Base-by-base conservation (phyloP, 75 land plant genomes). In the Selaginella tamariscina region DNA sequence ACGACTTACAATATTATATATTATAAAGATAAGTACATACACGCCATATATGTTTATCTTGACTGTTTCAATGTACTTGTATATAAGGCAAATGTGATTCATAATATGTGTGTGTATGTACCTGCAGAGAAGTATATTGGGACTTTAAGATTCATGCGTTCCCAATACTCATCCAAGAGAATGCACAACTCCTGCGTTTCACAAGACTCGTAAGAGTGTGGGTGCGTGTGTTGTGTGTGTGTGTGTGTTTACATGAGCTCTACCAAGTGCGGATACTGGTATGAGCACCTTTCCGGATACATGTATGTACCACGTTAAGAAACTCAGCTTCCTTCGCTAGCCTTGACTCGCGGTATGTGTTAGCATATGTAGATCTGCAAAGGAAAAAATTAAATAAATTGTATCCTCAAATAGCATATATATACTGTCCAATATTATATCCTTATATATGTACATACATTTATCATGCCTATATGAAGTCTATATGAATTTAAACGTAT, bases 241-340 rank as follows among this genome's bases (percentile, higher is more conserved):
- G n/a, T n/a, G n/a, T n/a, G n/a, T n/a, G n/a, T 33, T 15, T 65
- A 95, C 99, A 96, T 95, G 99, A 66, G 99, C 99, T 75, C 99
- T 84, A 57, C 99, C 99, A 33, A 95, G 71, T 23, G 99, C 99
- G 81, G 87, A 91, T 55, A 89, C 82, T 68, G 99, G 99, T 68
- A 95, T 91, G 2, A 95, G 82, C 70, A 95, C 99, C 99, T 55
- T 68, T 78, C 32, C 84, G 82, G 44, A 95, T 79, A 83, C 99
- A 95, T 2, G 76, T 84, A 65, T 95, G 99, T 64, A 95, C 99
- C 49, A 84, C 89, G 76, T 87, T 83, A 24, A 95, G 79, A 77
- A 95, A 95, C 67, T 95, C 99, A 69, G 91, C 78, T 70, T 95
- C 99, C 32, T 88, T 84, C 32, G 84, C 87, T 72, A 85, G 89